These are phyloP conservation scores for Neurospora cerealis DNA, from an alignment of 495 filamentous ascomycete genomes.

Conservation along the genomic window DNA sequence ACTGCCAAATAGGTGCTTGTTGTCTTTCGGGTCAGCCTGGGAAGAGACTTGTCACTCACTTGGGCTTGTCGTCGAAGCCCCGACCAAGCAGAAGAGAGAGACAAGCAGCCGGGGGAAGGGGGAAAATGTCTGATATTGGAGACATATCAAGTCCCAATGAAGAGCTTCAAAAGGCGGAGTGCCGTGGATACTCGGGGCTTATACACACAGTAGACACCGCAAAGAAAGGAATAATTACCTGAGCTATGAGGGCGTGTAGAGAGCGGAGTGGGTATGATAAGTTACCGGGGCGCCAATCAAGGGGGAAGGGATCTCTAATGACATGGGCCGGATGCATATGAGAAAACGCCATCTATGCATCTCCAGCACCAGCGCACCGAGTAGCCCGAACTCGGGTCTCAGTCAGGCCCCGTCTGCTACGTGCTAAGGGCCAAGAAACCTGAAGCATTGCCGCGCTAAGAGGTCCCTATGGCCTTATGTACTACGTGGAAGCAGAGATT, in stretches of 20 bases:
- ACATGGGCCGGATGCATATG: conserved; percentile 14
- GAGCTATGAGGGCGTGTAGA: conserved; percentile 11
- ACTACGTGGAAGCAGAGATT: not conserved
- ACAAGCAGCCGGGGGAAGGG: not conserved
- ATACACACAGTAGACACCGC: not conserved
- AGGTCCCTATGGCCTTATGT: not conserved
- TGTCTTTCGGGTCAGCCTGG: not conserved
- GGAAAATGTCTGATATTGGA: not conserved
- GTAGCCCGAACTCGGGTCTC: not conserved
- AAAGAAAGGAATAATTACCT: not conserved
- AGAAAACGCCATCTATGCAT: conserved; percentile 20
- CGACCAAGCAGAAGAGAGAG: not conserved
- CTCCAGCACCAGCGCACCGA: conserved; percentile 8
- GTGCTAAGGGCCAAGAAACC: not conserved
- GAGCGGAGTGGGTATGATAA: conserved; percentile 7
- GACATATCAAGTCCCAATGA: not conserved
- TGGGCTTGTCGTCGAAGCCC: not conserved
- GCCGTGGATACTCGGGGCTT: not conserved
- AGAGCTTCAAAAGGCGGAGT: not conserved
- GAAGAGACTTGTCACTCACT: not conserved
- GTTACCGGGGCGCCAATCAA: conserved; percentile 14
- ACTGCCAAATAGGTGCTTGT: not conserved
- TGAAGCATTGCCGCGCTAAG: not conserved
- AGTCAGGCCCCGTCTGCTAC: not conserved
- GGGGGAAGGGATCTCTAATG: conserved; percentile 6